Evolutionary conservation across 2,329 filamentous ascomycete species (phyloP), one percentile per base, ranked within the genome.

Genomic region (Conoideocrella luteorostrata): DNA sequence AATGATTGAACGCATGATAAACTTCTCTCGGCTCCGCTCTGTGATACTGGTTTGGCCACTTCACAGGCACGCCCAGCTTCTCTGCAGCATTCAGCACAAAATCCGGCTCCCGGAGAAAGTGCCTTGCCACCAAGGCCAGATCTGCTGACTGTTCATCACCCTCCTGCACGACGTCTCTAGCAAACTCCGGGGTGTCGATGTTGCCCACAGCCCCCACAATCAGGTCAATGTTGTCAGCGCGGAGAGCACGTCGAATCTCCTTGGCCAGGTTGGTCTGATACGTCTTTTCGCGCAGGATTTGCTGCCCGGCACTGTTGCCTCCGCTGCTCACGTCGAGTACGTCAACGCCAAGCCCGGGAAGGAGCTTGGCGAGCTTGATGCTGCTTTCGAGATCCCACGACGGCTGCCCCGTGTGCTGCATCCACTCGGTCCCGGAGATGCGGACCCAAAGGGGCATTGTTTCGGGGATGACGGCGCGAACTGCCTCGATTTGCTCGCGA

Each of bases 71-170:
- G 9, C 78, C 80, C 24, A 95, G 68, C 51, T 88, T 77, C 48
- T 86, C 75, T 0, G 87, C 89, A 49, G 78, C 82, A 26, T 77
- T 74, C 64, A 88, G 79, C 7, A 88, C 84, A 58, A 89, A 80
- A 46, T 86, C 82, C 0, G 89, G 86, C 57, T 95, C 88, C 60
- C 88, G 80, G 66, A 94, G 72, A 64, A 93, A 93, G 56, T 85
- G 83, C 44, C 88, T 73, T 0, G 78, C 90, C 2, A 84, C 72
- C 15, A 91, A 72, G 0, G 84, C 80, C n/a, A 90, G 62, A 58
- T 96, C 89, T 1, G 75, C 78, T 26, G 51, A 43, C 28, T 50
- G 43, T 7, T 46, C 48, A 4, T 35, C 45, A 13, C 60, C 65
- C 44, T 69, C 66, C 56, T 80, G 84, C 46, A 67, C 77, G 51